These are phyloP conservation scores for Linnemannia hyalina DNA, from an alignment of 192 early-diverging fungal species.

Conservation along the genomic window DNA sequence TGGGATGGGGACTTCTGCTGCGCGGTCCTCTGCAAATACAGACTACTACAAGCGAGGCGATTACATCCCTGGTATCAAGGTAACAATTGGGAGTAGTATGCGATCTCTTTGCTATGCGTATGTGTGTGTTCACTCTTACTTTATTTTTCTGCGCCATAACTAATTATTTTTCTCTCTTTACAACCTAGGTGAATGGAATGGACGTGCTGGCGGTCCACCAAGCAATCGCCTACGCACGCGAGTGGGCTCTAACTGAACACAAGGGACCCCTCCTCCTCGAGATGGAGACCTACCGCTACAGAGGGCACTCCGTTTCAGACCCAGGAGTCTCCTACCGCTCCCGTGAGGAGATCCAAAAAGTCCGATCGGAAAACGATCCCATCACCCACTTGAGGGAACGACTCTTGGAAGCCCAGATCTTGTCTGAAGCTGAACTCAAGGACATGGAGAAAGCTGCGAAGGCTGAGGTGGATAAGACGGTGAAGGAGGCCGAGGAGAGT, in stretches of 20 bases:
- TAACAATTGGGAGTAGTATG: constrained; percentile 22
- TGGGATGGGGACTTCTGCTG: constrained; percentile 96
- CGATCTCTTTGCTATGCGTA: not conserved
- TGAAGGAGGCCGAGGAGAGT: constrained; percentile 79
- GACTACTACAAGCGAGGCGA: constrained; percentile 94
- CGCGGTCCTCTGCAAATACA: constrained; percentile 87
- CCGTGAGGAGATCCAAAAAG: constrained; percentile 96
- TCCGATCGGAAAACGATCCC: constrained; percentile 90
- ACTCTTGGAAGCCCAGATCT: constrained; percentile 73
- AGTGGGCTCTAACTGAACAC: constrained; percentile 76
- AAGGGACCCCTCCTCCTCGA: constrained; percentile 94
- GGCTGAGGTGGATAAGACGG: constrained; percentile 84
- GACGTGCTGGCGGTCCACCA: constrained; percentile 91
- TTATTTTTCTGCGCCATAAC: not conserved
- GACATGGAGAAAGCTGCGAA: constrained; percentile 88
- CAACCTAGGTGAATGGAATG: constrained; percentile 79
- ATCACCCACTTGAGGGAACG: constrained; percentile 91
- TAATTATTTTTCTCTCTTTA: not conserved
- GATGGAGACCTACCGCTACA: constrained; percentile 96
- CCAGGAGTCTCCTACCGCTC: constrained; percentile 97
- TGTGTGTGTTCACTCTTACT: not conserved
- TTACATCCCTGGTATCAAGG: constrained; percentile 94
- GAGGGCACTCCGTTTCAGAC: constrained; percentile 99
- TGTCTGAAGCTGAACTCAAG: constrained; percentile 90
- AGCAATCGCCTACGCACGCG: constrained; percentile 81